Base-by-base conservation (phyloP, 2,329 filamentous ascomycete genomes). In the Talaromyces funiculosus region DNA sequence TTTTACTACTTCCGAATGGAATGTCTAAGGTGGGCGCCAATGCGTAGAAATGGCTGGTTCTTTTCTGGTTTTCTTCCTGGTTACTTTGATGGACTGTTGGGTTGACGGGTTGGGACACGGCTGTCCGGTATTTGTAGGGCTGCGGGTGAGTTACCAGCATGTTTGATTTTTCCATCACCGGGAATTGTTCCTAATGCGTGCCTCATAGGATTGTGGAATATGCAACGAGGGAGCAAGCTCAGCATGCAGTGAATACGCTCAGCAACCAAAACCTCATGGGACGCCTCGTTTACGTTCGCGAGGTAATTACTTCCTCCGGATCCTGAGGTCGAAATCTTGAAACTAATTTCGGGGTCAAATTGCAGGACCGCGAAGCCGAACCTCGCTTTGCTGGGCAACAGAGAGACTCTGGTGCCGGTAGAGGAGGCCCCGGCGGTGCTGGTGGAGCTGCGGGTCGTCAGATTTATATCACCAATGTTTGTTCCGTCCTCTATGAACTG, bases 1-100 rank as follows among this genome's bases (percentile, higher is more conserved):
- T 99, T 76, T 88, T 99, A 81, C 85, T 96, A 80, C 92, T 99
- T 88, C 94, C 94, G 75, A 99, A 99, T 86, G 94, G 94, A 92
- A 99, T 99, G 94, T 97, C 93, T 90, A 99, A 99, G 93, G 93
- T 97, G 92, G 91, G 90, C 92, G 87, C 88, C 84, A 89, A 90
- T 83, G 86, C 82, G 84, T 92, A 89, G 89, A 87, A 56, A 85
- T 87, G 89, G 88, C 86, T 90, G 90, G 90, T 85, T 66, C 71
- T 72, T 82, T 81, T 76, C 80, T 67, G 71, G 71, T 82, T 81
- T 81, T 86, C 84, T 84, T 77, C 73, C 75, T 77, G 73, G 75
- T 74, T 76, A 70, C 69, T 75, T 74, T 90, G 86, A 86, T 89
- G 91, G 90, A 94, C 85, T 84, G 87, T 90, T 94, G 90, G 92